Base-by-base conservation (phyloP, 2,329 filamentous ascomycete species). In the Lachnellula hyalina region DNA sequence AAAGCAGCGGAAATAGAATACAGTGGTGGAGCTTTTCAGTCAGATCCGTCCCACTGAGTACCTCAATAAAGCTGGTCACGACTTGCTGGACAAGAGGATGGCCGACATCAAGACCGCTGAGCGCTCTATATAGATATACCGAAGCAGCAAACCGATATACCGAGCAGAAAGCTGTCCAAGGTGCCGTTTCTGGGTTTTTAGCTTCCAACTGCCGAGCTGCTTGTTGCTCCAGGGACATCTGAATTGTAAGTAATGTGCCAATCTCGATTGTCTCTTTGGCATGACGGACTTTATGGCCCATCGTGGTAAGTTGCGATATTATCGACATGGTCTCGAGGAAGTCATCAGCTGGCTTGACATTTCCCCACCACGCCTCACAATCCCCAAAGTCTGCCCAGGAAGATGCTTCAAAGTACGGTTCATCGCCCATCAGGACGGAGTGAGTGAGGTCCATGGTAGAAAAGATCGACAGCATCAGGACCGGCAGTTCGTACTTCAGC, bases 401-500 rank as follows among this genome's bases (percentile, higher is more conserved):
- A 0, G 62, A 59, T 1, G 70, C 67, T 1, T 70, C 64, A 7
- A 74, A 75, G 8, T 69, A 72, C 0, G 73, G 73, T 4, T 65
- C 56, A 17, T 66, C 65, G 0, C 72, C 73, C 17, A 70, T 73
- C 1, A 76, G 63, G 52, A 76, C 59, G 1, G 73, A 67, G 9
- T 73, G 70, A 0, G 73, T 75, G 9, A 76, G 65, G 53, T 76
- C 74, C 52, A 73, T 71, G 0, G 74, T 74, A 2, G 70, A 69
- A 46, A 76, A 76, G 47, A 75, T 73, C 0, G 74, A 75, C 6
- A 76, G 53, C 46, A 76, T 71, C 60, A 76, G 64, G 11, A 73
- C 67, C 4, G 65, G 65, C 9, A 67, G 49, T 23, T 67, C 62
- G 23, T 54, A 38, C 32, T 65, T 65, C 25, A 47, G 36, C 11